Percentiles rank a stretch among this genome's conserved stretches.
Evolutionary conservation across 345 rosid species (phyloP).

Genomic region (Salix suchowensis): DNA sequence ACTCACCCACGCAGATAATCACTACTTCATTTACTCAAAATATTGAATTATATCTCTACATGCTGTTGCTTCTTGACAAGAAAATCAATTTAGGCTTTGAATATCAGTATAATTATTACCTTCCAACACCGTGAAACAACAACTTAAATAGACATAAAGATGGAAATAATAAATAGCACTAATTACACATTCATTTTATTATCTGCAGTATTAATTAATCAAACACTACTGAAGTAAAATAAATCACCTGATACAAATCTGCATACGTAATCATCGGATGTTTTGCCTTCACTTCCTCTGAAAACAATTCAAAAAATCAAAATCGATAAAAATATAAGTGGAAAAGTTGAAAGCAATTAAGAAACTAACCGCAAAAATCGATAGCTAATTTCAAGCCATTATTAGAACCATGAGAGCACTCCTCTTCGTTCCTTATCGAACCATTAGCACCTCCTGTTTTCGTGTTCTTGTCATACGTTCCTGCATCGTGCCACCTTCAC

Average conservation of each 20-base stretch:
- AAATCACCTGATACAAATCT: slow-evolving; percentile 58
- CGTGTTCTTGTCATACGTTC: slow-evolving; percentile 71
- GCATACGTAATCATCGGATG: slow-evolving; percentile 79
- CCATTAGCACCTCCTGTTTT: slow-evolving; percentile 93
- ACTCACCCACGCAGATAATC: neutral
- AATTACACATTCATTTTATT: neutral
- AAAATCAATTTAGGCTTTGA: neutral
- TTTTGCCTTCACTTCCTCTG: slow-evolving; percentile 80
- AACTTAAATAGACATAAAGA: neutral
- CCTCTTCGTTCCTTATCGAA: slow-evolving; percentile 83
- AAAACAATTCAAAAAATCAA: neutral
- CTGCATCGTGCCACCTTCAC: slow-evolving; percentile 94
- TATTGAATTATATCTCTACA: neutral
- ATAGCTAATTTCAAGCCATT: slow-evolving; percentile 77
- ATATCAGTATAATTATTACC: neutral
- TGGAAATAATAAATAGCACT: neutral
- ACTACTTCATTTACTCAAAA: neutral
- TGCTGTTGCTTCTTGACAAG: neutral
- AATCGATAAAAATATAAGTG: neutral
- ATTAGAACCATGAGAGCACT: slow-evolving; percentile 65
- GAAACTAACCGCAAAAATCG: slow-evolving; percentile 64
- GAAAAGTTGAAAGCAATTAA: neutral
- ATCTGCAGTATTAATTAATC: neutral
- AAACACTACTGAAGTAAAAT: neutral
- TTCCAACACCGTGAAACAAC: neutral